Base-by-base conservation (phyloP, 2,329 filamentous ascomycete genomes). In the Claviceps pazoutovae region DNA sequence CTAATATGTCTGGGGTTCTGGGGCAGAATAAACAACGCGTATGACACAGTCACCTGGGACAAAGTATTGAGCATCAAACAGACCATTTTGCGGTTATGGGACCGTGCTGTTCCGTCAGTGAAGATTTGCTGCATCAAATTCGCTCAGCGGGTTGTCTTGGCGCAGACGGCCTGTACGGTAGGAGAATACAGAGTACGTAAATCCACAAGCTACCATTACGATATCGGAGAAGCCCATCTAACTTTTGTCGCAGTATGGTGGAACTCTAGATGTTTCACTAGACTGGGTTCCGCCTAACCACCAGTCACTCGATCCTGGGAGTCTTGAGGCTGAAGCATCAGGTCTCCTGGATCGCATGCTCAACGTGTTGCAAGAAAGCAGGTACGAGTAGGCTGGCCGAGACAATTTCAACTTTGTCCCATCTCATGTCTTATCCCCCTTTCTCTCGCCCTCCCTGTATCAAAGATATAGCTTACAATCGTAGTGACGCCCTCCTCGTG, bases 91-190 rank as follows among this genome's bases (percentile, higher is more conserved):
- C 82, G 80, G 54, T 82, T 93, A 62, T 96, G 94, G 91, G 91
- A 96, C 60, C 78, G 74, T 44, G 83, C 87, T 17, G 72, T 80
- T 14, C 76, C 84, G 13, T 84, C 88, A 2, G 80, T 97, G 56
- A 84, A 84, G 60, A 84, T 97, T 66, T 95, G 89, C 74, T 97
- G 93, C 71, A 84, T 97, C 75, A 98, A 98, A 68, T 98, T 98
- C 67, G 84, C 88, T 39, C 91, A 98, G 71, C 83, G 88, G 56
- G 88, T 97, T 45, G 86, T 98, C 45, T 79, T 96, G 58, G 87
- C 89, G 17, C 91, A 98, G 68, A 96, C 88, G 11, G 82, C 84
- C n/a, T 88, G 88, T 46, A 71, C 84, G 53, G 86, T 87, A 58
- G 75, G 81, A 52, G 91, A 97, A 64, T 85, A 86, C 59, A 82